These are phyloP conservation scores for Podaxis mareebaensis DNA, from an alignment of 768 basidiomycete genomes.

Conservation along the genomic window DNA sequence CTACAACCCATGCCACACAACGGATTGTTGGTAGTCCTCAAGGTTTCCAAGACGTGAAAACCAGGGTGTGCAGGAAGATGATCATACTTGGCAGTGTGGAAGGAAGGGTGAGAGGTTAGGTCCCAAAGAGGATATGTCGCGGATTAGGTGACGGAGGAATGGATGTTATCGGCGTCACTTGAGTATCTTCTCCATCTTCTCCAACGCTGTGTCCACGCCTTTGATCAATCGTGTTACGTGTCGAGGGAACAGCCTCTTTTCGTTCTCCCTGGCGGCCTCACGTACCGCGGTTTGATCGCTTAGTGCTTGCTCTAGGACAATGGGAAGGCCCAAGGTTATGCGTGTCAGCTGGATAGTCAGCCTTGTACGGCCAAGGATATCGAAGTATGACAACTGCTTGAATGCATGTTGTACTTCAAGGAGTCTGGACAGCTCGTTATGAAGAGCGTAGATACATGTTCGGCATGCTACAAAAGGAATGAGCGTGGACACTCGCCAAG, in stretches of 20 bases:
- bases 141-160: neutral
- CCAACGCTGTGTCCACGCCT: constrained; percentile 61
- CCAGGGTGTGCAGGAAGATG: neutral
- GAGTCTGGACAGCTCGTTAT: constrained; percentile 71
- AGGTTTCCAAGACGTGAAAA: neutral
- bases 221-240: constrained; percentile 60
- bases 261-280: constrained; percentile 18
- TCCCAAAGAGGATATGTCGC: neutral
- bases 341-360: constrained; percentile 77
- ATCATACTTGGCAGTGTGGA: neutral
- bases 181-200: constrained; percentile 63
- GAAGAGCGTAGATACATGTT: constrained; percentile 73
- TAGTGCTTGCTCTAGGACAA: constrained; percentile 72
- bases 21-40: neutral
- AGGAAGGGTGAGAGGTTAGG: neutral
- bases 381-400: constrained; percentile 73
- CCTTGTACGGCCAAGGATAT: constrained; percentile 72
- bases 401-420: constrained; percentile 81
- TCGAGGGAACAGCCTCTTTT: constrained; percentile 48
- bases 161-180: constrained; percentile 26
- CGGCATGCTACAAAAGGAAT: constrained; percentile 58
- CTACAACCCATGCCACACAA: neutral
- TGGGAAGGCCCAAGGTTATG: constrained; percentile 72
- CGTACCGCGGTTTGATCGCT: constrained; percentile 38
- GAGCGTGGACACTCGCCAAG: neutral